Base-by-base conservation (phyloP, 257 asterid genomes). In the Cordia subcordata region DNA sequence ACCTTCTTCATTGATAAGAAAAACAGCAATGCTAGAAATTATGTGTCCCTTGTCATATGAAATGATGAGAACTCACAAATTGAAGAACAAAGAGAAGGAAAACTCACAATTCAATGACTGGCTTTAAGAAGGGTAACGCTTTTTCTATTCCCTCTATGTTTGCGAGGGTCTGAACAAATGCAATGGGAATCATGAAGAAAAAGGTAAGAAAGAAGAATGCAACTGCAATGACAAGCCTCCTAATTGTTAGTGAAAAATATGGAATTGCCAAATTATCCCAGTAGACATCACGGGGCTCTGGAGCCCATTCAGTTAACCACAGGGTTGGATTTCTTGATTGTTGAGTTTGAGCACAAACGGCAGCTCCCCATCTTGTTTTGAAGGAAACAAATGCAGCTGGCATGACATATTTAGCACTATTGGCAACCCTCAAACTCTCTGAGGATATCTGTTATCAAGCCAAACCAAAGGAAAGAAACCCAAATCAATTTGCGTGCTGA, bases 231-330 rank as follows among this genome's bases (percentile, higher is more conserved):
- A 90, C 58, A 53, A 90, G 97, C 85, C 82, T 87, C 73, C 96
- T 83, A 39, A 87, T 63, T 64, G 88, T 74, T 45, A 90, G 76
- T 58, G 96, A 82, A 67, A 90, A 93, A 77, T 82, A 90, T 35
- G 97, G 97, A 64, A 90, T 87, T 55, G 97, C 94, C 60, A 90
- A 79, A 68, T 87, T 90, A 54, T 72, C 66, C 97, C 97, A 90
- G 62, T 74, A 90, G 53, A 90, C 78, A 35, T 90, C 97, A 37
- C 94, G 90, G 19, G 97, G 97, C 75, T 90, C 97, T 22, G 97
- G 61, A 46, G 95, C 96, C 97, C 97, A 90, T 62, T 82, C 96
- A 15, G 97, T 90, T 62, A 90, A 68, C 97, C 97, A 90, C 68
- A 76, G 14, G 20, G 97, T 90, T 1, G 97, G 97, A 57, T 90